Base-by-base conservation (phyloP, 169 alveolate species). In the Cryptosporidium ryanae region DNA sequence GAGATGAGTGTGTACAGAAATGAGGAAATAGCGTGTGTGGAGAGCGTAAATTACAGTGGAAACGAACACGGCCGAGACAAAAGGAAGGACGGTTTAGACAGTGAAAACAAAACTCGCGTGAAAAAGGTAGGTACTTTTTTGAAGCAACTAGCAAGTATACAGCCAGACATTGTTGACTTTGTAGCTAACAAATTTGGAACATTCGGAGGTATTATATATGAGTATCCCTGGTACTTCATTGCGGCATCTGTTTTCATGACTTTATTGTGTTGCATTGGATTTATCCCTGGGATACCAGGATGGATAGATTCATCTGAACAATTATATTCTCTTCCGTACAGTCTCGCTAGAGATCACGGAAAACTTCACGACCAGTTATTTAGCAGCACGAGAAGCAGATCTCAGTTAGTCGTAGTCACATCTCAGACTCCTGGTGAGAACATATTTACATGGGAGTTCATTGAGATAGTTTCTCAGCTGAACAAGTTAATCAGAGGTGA, bases 251-350 rank as follows among this genome's bases (percentile, higher is more conserved):
- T 76, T 6, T 61, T 76, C 2, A 18, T 76, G 34, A 76, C 87
- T 32, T 23, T 76, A 21, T 12, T 76, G 15, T 76, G 87, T 31
- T 76, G 76, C 27, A 76, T 76, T 55, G 94, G 94, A 25, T 84
- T 91, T 38, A 68, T 91, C 18, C 94, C 94, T 2, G 92, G 92
- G 0, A 84, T 90, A 10, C 93, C 93, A 1, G 66, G 71, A n/a
- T 91, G 93, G 92, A 70, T 91, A 1, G 93, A 91, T 43, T 91
- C 93, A 13, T 93, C 94, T 1, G 94, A 91, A 70, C 76, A 89
- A 50, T 76, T 91, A n/a, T 91, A 91, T 43, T 90, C 94, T 43
- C 63, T 91, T 43, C 94, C 93, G 15, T 90, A 90, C 65, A 84
- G 93, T 34, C 68, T 89, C 23, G 94, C 94, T 23, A 66, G 94